Evolutionary conservation across 2,329 filamentous ascomycete genomes (phyloP), one percentile per base, ranked within the genome.

Genomic region (Phyllosticta citriasiana): DNA sequence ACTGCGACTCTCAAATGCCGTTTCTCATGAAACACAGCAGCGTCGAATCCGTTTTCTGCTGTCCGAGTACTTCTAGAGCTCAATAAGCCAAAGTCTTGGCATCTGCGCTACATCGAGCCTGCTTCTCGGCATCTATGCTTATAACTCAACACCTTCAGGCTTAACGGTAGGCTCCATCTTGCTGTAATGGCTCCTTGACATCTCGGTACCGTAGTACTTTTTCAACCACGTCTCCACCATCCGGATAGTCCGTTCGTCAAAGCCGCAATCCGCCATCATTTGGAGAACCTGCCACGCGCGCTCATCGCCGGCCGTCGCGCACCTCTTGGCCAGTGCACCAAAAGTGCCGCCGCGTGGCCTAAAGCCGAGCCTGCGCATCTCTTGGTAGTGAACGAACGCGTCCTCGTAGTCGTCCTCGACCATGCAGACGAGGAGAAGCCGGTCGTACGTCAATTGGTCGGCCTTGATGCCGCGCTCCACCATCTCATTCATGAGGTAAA

Each of bases 401-500:
- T 80, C 78, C 26, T 78, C 75, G 53, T 77, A 64, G 7, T 74
- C 71, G 4, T 61, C 50, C 22, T 61, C 59, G 16, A 27, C 40
- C 5, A 83, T 65, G 66, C 84, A 88, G 53, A 84, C 77, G 12
- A 84, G 69, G 16, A 88, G 80, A 10, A 88, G 73, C 4, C 80
- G 76, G 65, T 88, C 84, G 65, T 88, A 88, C 0, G 85, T 88
- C 19, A 80, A 65, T n/a, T 73, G 68, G 63, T 85, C 78, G 0
- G 86, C 84, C 16, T 75, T 67, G 27, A 87, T 72, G 7, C 75
- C 74, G 8, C 85, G 72, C 9, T 80, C 76, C 5, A 80, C 75
- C 80, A 88, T 85, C 67, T 88, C 85, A 16, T 79, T 77, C 9
- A 83, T 80, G 1, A 88, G 72, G 67, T 84, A 86, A 72, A 85